Evolutionary conservation across 2,329 filamentous ascomycete species (phyloP).

Genomic region (Talaromyces sp.): DNA sequence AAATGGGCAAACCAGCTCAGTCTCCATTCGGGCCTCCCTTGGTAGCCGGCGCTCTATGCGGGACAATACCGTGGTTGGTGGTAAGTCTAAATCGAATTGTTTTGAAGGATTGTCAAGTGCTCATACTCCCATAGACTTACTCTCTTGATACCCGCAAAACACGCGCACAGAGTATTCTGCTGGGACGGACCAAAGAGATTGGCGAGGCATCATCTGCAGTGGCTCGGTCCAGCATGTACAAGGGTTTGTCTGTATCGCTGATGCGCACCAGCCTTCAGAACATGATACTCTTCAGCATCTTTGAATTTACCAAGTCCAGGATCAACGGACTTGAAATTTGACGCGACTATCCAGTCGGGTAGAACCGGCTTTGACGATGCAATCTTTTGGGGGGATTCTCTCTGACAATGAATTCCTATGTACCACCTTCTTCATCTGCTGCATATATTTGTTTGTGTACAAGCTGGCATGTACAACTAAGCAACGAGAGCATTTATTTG

Average conservation of each 20-base stretch:
- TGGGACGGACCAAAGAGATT: conserved; percentile 37
- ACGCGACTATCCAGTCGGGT: background rate
- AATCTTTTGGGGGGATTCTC: background rate
- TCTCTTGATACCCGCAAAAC: conserved; percentile 45
- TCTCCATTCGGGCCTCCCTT: conserved; percentile 39
- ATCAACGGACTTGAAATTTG: conserved; percentile 36
- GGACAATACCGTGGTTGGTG: conserved; percentile 43
- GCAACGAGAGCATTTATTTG: conserved; percentile 1
- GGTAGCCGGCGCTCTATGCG: conserved; percentile 42
- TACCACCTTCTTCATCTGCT: background rate
- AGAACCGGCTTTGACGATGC: background rate
- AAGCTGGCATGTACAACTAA: conserved; percentile 1
- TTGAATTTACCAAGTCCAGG: conserved; percentile 40
- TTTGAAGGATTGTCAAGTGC: background rate
- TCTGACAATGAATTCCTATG: background rate
- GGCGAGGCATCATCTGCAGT: conserved; percentile 35
- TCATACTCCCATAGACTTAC: conserved; percentile 35
- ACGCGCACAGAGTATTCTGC: conserved; percentile 42
- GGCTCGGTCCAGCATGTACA: conserved; percentile 42
- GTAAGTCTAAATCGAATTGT: conserved; percentile 27
- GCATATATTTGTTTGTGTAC: conserved; percentile 4
- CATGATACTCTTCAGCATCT: conserved; percentile 44
- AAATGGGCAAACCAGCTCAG: conserved; percentile 35
- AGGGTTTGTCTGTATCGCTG: conserved; percentile 43
- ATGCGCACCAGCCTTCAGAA: conserved; percentile 43